Base-by-base conservation (phyloP, 2,329 filamentous ascomycete species). In the Penicillium polonicum region DNA sequence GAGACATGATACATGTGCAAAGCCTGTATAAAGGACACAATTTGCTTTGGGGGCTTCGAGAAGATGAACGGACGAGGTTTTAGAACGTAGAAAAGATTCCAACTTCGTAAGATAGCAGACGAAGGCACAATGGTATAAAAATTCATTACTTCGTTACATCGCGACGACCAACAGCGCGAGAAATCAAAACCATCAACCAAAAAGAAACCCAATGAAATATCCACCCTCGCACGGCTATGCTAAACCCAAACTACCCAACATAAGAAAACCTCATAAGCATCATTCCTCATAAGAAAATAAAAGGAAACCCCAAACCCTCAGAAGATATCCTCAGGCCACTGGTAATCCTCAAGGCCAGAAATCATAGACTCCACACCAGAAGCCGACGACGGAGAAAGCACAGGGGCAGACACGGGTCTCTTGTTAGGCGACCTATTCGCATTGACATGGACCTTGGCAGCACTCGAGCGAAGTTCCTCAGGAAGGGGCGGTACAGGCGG, bases 251-350 rank as follows among this genome's bases (percentile, higher is more conserved):
- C 7, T 9, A 44, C 36, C 21, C 19, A 44, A 31, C 31, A 25
- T n/a, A 43, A 48, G 1, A 6, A 23, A 41, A 39, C 44, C 23
- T 29, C 35, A n/a, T 38, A 45, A 45, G 25, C 49, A 10, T 50
- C 44, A 31, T 45, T 39, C 39, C 21, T 43, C 45, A 15, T 48
- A 33, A 59, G 27, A 21, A 36, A 29, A 29, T 41, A 19, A 13
- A 13, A 17, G 17, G 13, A 6, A 50, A 25, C 33, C 21, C 15
- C 19, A 33, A 27, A 5, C 21, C 13, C 8, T 74, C 60, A 79
- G 57, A 79, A 79, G 9, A 77, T 70, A 59, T 78, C 76, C 9
- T 76, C 75, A 5, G 76, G 76, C 78, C 77, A 80, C 23, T 72
- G 68, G 54, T 77, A 79, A n/a, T 67, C 63, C 41, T 72, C 64